Evolutionary conservation across 768 basidiomycete genomes (phyloP), one percentile per base, ranked within the genome.

Genomic region (Terana coerulea): DNA sequence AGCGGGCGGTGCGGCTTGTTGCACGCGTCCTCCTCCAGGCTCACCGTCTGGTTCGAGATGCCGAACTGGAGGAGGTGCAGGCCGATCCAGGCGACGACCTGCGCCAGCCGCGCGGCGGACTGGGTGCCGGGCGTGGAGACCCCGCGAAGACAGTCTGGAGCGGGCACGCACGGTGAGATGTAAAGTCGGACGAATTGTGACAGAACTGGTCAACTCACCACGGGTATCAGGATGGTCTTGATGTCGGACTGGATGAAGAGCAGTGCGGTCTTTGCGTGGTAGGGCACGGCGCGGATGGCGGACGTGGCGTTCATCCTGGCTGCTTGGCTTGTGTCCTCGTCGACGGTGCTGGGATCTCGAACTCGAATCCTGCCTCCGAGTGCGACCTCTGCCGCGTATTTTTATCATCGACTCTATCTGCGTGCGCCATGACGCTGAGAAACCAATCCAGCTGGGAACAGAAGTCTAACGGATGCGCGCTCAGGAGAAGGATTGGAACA

Each of bases 1-100:
- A 70, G 55, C 7, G 69, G 69, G 11, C 69, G 51, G 49, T 61
- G 61, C 1, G 66, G 64, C 37, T 68, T 65, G 52, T 70, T 70
- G 1, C 55, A 25, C 0, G 40, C 42, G 31, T 70, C 69, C 47
- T 70, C 69, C 10, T 53, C 58, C 3, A 50, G 46, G 47, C 50
- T 47, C 26, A 57, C 51, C 28, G 55, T 60, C 50, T 70, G 69
- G 49, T 70, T 70, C 4, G 68, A 60, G 22, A 66, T 49, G 41
- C 56, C 58, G 54, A 64, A 60, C 44, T 65, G 64, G 11, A 70
- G 57, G 9, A 63, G 57, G 47, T 68, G 57, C n/a, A 65, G 37
- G 66, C 67, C 68, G 6, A 66, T 55, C 69, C 68, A 70, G 17
- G 62, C 47, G 3, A 61, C 12, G 46, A 43, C 33, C 10, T 47